Evolutionary conservation across 345 rosid genomes (phyloP).

Genomic region (Laguncularia racemosa): DNA sequence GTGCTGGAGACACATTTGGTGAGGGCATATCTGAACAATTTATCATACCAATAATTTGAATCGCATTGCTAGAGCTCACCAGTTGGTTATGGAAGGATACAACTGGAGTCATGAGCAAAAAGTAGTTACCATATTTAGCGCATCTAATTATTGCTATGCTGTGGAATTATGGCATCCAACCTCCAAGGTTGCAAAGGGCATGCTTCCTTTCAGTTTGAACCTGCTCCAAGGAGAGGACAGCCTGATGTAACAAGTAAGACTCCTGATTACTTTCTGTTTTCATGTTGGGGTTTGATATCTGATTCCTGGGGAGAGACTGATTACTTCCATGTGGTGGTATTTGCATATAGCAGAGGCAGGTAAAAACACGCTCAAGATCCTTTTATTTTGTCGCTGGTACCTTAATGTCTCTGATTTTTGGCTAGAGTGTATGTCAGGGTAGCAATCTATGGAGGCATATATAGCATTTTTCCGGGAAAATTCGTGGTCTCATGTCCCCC

Average conservation of each 20-base stretch:
- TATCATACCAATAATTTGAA: constrained; percentile 80
- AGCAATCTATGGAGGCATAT: constrained; percentile 14
- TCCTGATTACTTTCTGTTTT: constrained; percentile 91
- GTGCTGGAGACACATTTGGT: constrained; percentile 96
- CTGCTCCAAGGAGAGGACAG: constrained; percentile 96
- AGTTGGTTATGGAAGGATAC: constrained; percentile 94
- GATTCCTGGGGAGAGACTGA: too few relatives aligned
- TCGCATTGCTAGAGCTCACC: constrained; percentile 92
- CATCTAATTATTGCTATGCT: constrained; percentile 96
- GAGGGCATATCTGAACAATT: constrained; percentile 97
- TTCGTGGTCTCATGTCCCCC: constrained; percentile 11
- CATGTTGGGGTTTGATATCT: too few relatives aligned
- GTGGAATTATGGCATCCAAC: constrained; percentile 97
- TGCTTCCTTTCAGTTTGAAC: constrained; percentile 98
- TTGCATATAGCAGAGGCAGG: too few relatives aligned
- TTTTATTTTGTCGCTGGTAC: constrained; percentile 2
- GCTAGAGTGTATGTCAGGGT: neutral
- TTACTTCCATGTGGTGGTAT: too few relatives aligned
- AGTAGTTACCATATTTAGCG: constrained; percentile 94
- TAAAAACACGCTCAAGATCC: constrained; percentile 2
- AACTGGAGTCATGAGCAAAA: constrained; percentile 99
- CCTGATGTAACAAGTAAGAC: constrained; percentile 95
- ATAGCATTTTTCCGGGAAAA: constrained; percentile 23
- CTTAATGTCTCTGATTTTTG: neutral
- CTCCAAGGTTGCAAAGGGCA: constrained; percentile 87